Evolutionary conservation across 345 rosid species (phyloP).

Genomic region (Salix purpurea): DNA sequence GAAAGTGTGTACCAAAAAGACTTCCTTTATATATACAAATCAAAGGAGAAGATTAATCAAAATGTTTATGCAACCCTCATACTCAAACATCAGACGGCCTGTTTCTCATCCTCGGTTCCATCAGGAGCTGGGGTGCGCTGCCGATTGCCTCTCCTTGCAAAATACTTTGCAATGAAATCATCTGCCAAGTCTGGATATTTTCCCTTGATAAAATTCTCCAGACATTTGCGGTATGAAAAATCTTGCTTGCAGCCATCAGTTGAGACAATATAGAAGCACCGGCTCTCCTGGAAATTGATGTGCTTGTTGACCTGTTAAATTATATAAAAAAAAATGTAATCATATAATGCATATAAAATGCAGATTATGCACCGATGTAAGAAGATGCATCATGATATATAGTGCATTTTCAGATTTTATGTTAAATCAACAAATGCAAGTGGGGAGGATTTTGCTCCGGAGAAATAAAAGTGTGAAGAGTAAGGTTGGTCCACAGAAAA

Average conservation of each 20-base stretch:
- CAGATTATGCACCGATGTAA: not conserved
- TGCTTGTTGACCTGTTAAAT: slow-evolving; percentile 65
- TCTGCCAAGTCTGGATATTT: slow-evolving; percentile 65
- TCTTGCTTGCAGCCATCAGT: slow-evolving; percentile 66
- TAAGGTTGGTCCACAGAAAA: not conserved
- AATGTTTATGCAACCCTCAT: not conserved
- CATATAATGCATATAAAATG: not conserved
- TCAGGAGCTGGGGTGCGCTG: slow-evolving; percentile 37
- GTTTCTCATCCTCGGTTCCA: slow-evolving; percentile 2
- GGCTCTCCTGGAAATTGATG: slow-evolving; percentile 43
- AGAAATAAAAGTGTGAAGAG: not conserved
- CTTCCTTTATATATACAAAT: slow-evolving; percentile 34
- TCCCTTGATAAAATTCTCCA: slow-evolving; percentile 50
- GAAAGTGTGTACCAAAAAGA: not conserved
- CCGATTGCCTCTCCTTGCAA: slow-evolving; percentile 36
- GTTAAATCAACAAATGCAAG: not conserved
- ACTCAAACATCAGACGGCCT: not conserved
- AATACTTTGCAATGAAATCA: slow-evolving; percentile 60
- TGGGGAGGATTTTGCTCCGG: not conserved
- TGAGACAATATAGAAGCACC: slow-evolving; percentile 73
- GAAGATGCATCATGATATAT: not conserved
- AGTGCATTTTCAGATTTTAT: not conserved
- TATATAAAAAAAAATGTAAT: not conserved
- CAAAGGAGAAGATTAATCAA: slow-evolving; percentile 21
- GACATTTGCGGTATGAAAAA: slow-evolving; percentile 74